Base-by-base conservation (phyloP, 306 rosid genomes). In the Lotus japonicus region DNA sequence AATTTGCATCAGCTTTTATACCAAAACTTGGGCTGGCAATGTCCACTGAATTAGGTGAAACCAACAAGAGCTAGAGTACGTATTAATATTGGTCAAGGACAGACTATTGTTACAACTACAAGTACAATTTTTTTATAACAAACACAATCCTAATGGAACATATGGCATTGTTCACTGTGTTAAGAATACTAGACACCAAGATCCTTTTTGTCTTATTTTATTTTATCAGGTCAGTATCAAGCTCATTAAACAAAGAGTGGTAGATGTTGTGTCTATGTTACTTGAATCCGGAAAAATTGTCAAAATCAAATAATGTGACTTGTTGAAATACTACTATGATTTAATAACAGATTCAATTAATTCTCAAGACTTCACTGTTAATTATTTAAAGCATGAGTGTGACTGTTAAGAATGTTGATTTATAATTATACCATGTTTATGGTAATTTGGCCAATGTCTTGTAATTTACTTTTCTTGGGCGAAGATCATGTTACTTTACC, bases 401-500 rank as follows among this genome's bases (percentile, higher is more conserved):
- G 39, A 43, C 28, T 11, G 6, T 21, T 13, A 51, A 39, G 5
- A 38, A 14, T 3, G 9, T 61, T 50, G 54, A 14, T 21, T 51
- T 31, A n/a, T n/a, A n/a, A n/a, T 72, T 12, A 42, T 60, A 41
- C 41, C 41, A 51, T 42, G 54, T 13, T 12, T 15, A 39, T 76
- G 57, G 80, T 68, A 42, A 64, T 35, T 57, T 43, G 44, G 71
- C 55, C 38, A 21, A 14, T 18, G 7, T 55, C 38, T 35, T 52
- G 49, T 38, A 28, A 13, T 63, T 68, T 60, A 15, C 12, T 54
- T 36, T 26, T n/a, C n/a, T n/a, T 68, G 15, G 58, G 48, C 31
- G n/a, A 7, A 44, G 44, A 36, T 80, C 85, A 78, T 76, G 51
- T 74, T 26, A 80, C 55, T 72, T 81, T 43, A 12, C 55, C 19